Evolutionary conservation across 1,284 basidiomycete species (phyloP).

Genomic region (Sanghuangporus weigelae): DNA sequence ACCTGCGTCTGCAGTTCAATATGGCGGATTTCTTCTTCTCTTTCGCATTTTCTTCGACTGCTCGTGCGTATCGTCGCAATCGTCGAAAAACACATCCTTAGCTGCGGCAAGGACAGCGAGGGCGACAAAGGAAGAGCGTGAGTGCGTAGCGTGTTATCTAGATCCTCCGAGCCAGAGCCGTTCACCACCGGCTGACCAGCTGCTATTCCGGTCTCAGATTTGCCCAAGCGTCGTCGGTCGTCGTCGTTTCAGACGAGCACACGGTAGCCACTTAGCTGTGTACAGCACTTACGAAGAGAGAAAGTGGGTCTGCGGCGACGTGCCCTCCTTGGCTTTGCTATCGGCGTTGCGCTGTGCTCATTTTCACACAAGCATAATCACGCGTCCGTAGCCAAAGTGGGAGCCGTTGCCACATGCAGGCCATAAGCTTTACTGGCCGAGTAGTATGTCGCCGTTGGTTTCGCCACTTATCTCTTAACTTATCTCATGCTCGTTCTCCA

Average conservation of each 20-base stretch:
- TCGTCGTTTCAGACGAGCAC: background rate
- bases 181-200: conserved; percentile 1
- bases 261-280: background rate
- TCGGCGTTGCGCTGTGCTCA: background rate
- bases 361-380: conserved; percentile 1
- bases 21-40: background rate
- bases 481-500: background rate
- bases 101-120: background rate
- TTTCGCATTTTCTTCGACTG: background rate
- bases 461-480: background rate
- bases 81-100: background rate
- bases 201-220: background rate
- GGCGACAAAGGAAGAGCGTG: background rate
- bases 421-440: background rate
- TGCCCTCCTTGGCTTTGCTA: background rate
- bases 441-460: background rate
- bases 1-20: background rate
- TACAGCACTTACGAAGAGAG: background rate
- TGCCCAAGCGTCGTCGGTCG: background rate
- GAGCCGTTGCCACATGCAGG: background rate
- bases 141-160: background rate
- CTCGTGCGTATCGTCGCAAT: background rate
- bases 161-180: background rate
- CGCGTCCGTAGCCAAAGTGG: background rate
- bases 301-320: background rate